Evolutionary conservation across 2,329 filamentous ascomycete genomes (phyloP), one percentile per base, ranked within the genome.

Genomic region (Fusarium globosum): DNA sequence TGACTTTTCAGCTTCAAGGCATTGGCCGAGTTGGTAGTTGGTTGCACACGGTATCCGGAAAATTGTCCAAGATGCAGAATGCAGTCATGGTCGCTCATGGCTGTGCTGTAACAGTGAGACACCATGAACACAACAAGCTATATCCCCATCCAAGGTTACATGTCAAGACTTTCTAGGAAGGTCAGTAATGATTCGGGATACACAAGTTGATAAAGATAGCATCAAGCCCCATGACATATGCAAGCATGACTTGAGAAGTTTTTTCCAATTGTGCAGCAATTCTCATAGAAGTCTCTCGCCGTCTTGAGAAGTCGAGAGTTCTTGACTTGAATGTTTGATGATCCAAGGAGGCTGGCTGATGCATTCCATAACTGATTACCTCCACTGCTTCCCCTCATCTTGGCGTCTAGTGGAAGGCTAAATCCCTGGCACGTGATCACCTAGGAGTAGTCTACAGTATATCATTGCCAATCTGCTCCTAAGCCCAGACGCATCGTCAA

Each of bases 201-300:
- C 57, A 66, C 39, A 14, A 64, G 20, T 48, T 41, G 59, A 72
- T 61, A 66, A 72, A 72, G 61, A 74, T 74, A 71, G 68, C 36
- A 62, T 66, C 57, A 60, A 49, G 21, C 49, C 33, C 42, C 42
- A 48, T 30, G n/a, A 36, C n/a, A 33, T 45, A 52, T 63, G 28
- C 23, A 35, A 67, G 61, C 26, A 35, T 53, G 36, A 23, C 41
- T 51, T 39, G 35, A 41, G 55, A 18, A 20, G 18, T 39, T 46
- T 14, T 36, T 41, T 23, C n/a, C 13, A 26, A 28, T 20, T 35
- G 26, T 48, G 55, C 23, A 23, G 18, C 18, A 33, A 35, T 16
- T 16, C 49, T n/a, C 65, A 51, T 26, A 58, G 21, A 48, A 43
- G 26, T 45, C 42, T 23, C 38, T 65, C 21, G 14, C 26, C 21